Evolutionary conservation across 148 eudicot genomes (phyloP).

Genomic region (Silene latifolia): DNA sequence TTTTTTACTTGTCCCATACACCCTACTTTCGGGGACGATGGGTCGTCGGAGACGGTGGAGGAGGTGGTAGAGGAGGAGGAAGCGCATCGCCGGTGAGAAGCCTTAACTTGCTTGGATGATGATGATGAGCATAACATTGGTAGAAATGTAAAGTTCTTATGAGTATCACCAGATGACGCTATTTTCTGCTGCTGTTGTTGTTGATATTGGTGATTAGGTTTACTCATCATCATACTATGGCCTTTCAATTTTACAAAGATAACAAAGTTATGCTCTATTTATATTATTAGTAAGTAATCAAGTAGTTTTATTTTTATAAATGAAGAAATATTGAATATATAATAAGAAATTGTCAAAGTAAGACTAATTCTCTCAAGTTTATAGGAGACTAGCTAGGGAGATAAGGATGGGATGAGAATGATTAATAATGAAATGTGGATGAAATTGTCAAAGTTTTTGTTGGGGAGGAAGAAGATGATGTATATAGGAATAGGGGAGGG

Average conservation of each 20-base stretch:
- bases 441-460: conserved; percentile 20
- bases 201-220: conserved; percentile 7
- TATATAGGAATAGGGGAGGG: too few relatives aligned
- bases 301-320: neutral
- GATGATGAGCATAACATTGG: conserved; percentile 65
- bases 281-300: neutral
- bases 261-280: neutral
- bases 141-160: conserved; percentile 37
- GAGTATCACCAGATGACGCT: conserved; percentile 7
- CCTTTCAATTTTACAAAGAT: neutral
- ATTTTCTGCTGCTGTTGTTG: conserved; percentile 27
- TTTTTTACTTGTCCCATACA: conserved; percentile 68
- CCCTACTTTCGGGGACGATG: conserved; percentile 64
- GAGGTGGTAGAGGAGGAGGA: conserved; percentile 20
- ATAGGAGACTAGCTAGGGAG: neutral
- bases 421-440: neutral
- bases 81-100: conserved; percentile 20
- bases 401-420: neutral
- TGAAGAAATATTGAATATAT: neutral
- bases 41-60: conserved; percentile 25
- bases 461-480: neutral
- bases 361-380: conserved; percentile 5
- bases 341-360: conserved; percentile 12
- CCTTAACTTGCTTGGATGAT: conserved; percentile 39
- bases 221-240: conserved; percentile 17